Evolutionary conservation across 2,329 filamentous ascomycete genomes (phyloP).

Genomic region (Neonectria coccinea): DNA sequence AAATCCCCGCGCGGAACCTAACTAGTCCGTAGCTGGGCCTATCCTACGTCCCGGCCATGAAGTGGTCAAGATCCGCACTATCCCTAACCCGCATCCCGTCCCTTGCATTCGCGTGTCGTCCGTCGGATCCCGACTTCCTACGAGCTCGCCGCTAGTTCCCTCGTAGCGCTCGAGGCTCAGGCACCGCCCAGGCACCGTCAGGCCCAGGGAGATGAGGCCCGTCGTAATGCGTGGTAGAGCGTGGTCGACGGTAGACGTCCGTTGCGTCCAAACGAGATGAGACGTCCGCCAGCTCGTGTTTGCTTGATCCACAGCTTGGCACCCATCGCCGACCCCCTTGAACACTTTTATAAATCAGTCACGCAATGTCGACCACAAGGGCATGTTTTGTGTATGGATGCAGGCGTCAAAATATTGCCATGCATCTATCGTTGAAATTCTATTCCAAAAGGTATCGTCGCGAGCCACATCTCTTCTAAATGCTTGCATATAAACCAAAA

Average conservation of each 20-base stretch:
- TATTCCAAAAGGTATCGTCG: slow-evolving; percentile 42
- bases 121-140: slow-evolving; percentile 1
- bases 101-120: slow-evolving; percentile 6
- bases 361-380: neutral
- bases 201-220: slow-evolving; percentile 3
- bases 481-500: slow-evolving; percentile 30
- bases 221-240: neutral
- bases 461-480: slow-evolving; percentile 30
- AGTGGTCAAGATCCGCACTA: neutral
- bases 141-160: neutral
- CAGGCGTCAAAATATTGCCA: slow-evolving; percentile 1
- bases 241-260: neutral
- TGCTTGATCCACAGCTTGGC: slow-evolving; percentile 1
- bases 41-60: neutral
- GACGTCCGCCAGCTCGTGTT: neutral
- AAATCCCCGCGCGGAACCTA: slow-evolving; percentile 3
- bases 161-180: slow-evolving; percentile 1
- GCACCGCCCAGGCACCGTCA: slow-evolving; percentile 1
- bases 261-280: slow-evolving; percentile 4
- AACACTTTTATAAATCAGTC: neutral
- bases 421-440: slow-evolving; percentile 24
- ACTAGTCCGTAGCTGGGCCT: neutral
- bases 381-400: neutral
- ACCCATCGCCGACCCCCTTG: neutral
- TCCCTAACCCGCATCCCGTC: neutral